Evolutionary conservation across 1,139 yeast species (phyloP), one percentile per base, ranked within the genome.

Genomic region (Nakaseomyces nivariensis): DNA sequence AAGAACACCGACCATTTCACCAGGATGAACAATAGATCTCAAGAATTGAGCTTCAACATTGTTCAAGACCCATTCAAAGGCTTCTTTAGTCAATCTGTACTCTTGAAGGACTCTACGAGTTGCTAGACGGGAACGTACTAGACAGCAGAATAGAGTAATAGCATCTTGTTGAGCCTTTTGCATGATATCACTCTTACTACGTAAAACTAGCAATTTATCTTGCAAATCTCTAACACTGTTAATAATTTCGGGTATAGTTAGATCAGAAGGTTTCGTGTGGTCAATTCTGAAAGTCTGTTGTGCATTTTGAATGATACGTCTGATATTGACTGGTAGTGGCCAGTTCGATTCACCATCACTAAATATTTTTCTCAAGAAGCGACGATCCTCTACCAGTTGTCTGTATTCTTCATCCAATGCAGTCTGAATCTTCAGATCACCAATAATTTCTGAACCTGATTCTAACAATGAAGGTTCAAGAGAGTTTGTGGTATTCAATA

Each of bases 1-100:
- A 64, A 92, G 80, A 50, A 92, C 97, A 75, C 99, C 99, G 52
- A 94, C 98, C 98, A 92, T 92, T 69, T 92, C 98, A 76, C 99
- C 99, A 9, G 99, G 97, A 59, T 94, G 94, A 47, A 90, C 98
- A 63, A 89, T 75, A 4, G 97, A 84, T 69, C 85, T 86, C 59
- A 87, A 90, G 72, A 90, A 94, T 68, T 90, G 97, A 27, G 92
- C 79, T 65, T 89, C 96, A 59, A 94, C 78, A 66, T 92, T 96
- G 64, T 96, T 97, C 55, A 89, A 61, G 43, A 88, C 95, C 98
- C 98, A 94, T 58, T 89, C 92, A 64, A 92, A 92, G 0, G 98
- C 94, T 52, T 81, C 81, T 59, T 81, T 81, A 62, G 82, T 88
- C 61, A 94, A 74, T 59, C 87, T 82, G 71, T 81, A 92, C 68